Base-by-base conservation (phyloP, 805 yeast genomes). In the Dipodascus albidus region DNA sequence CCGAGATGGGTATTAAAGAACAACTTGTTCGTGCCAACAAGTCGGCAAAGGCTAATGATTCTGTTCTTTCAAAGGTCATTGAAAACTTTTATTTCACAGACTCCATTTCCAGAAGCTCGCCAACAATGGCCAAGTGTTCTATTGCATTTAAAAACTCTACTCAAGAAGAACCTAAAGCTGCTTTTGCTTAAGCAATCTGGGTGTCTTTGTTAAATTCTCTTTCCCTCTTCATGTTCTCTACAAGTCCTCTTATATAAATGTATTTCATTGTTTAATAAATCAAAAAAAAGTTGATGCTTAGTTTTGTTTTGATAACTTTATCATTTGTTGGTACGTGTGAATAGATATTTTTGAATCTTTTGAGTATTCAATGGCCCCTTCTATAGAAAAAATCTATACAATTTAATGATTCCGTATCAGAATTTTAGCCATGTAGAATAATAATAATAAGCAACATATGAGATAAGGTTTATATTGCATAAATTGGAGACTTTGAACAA, bases 121-220 rank as follows among this genome's bases (percentile, higher is more conserved):
- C 88, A 59, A 87, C 95, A 27, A 87, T 87, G 95, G 95, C 95
- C 47, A 83, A 78, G 71, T 85, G 95, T 74, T 81, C 88, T 55
- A 77, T 83, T 53, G 71, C 70, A 41, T 66, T 66, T 22, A 38
- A 38, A 38, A 38, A 38, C 20, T 38, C 44, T n/a, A n/a, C 44
- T 38, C 20, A 38, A 38, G 44, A 38, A 38, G 44, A 38, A 38
- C 20, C 44, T 38, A 38, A 38, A 38, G 44, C 44, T 38, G 44
- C 44, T 38, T 38, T 38, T 38, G 44, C 44, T 19, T 38, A 38
- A 38, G 33, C 33, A 27, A 27, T 27, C 33, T 27, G 33, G 33
- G 11, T 27, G 33, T 27, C 11, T 11, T 27, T n/a, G n/a, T n/a
- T n/a, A n/a, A 27, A 27, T 6, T 27, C 11, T 27, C 33, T 27